Evolutionary conservation across 139 green algal genomes (phyloP).

Genomic region (Coelastrella sp.): DNA sequence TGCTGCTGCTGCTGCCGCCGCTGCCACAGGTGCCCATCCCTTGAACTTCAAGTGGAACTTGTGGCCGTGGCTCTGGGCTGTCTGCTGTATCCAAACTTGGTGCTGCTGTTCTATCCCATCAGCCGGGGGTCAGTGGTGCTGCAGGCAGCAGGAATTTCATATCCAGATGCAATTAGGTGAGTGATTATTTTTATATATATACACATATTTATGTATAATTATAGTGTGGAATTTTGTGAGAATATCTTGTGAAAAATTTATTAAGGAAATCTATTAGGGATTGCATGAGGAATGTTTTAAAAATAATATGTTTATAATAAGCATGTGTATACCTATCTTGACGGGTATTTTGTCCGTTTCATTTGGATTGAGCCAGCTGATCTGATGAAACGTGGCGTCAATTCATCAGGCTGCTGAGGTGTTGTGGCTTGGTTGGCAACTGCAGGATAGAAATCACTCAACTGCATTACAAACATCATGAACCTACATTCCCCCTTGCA

Average conservation of each 20-base stretch:
- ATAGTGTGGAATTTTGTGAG: background rate
- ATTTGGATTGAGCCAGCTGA: too few relatives aligned
- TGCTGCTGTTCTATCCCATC: conserved; percentile 32
- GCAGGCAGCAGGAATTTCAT: background rate
- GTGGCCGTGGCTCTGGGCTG: conserved; percentile 3
- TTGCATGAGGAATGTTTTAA: background rate
- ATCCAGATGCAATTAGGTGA: conserved; percentile 26
- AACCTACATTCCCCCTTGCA: background rate
- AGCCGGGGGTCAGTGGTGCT: conserved; percentile 22
- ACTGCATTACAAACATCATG: too few relatives aligned
- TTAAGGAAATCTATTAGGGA: background rate
- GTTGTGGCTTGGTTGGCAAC: too few relatives aligned
- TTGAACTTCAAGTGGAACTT: background rate
- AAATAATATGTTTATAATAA: background rate
- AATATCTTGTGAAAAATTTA: background rate
- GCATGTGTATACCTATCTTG: too few relatives aligned
- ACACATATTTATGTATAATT: background rate
- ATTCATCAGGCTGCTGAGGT: too few relatives aligned
- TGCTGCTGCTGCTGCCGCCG: conserved; percentile 19
- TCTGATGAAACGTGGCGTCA: too few relatives aligned
- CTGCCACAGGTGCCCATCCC: background rate
- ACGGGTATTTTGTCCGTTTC: too few relatives aligned
- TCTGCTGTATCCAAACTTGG: conserved; percentile 33
- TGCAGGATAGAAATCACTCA: too few relatives aligned
- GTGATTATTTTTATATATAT: background rate